phyloP scores from a whole-genome alignment of 192 early-diverging fungal genomes.

The Coemansia sp. region DNA sequence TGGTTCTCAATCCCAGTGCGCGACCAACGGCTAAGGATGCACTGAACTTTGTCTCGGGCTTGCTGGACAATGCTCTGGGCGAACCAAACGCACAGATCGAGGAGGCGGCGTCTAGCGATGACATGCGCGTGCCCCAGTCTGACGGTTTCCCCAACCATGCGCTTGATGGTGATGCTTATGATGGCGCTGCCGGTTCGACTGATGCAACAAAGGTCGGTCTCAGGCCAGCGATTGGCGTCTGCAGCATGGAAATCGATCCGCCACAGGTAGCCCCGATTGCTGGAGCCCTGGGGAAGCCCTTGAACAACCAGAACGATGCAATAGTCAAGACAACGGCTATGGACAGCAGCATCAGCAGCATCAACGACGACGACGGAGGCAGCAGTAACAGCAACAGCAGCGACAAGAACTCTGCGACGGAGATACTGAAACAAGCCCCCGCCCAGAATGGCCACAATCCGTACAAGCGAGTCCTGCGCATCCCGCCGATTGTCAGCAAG shows the following conservation, averaged over 20 bases:
- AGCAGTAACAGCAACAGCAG: neutral
- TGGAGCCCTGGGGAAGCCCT: neutral
- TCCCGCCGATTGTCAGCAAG: constrained; percentile 9
- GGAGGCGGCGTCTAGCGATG: constrained; percentile 10
- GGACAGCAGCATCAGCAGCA: neutral
- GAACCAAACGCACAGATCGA: constrained; percentile 20
- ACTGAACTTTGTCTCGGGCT: constrained; percentile 52
- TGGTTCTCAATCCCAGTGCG: constrained; percentile 76
- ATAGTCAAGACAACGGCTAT: neutral
- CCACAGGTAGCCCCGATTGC: neutral
- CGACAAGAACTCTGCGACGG: neutral
- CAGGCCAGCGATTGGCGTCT: neutral
- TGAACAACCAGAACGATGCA: neutral
- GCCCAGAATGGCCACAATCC: neutral
- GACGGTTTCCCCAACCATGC: neutral
- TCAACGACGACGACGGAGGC: too few species aligned
- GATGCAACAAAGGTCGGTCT: neutral
- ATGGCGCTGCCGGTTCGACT: neutral
- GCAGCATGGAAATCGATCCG: constrained; percentile 8
- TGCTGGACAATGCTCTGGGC: constrained; percentile 43
- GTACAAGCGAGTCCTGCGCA: constrained; percentile 1
- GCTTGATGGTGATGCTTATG: neutral
- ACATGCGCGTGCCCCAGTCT: constrained; percentile 8
- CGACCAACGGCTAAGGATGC: constrained; percentile 76
- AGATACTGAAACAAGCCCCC: neutral